Evolutionary conservation across 331 rosid genomes (phyloP).

Genomic region (Pyrus hybrid): DNA sequence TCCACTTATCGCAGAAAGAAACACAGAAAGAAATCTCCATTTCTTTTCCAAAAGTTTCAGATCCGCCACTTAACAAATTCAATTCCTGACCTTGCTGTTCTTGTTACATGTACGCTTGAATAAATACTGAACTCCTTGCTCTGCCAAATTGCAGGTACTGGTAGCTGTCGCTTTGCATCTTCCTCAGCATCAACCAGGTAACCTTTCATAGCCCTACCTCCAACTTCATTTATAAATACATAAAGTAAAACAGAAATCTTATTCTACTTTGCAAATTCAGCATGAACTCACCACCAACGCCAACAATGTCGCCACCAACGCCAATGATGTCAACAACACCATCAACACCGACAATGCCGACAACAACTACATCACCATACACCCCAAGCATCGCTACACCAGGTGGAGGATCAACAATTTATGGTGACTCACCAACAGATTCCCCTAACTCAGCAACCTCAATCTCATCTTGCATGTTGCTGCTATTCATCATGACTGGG

Average conservation of each 20-base stretch:
- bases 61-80: background rate
- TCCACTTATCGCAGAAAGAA: background rate
- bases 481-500: slow-evolving; percentile 32
- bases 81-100: background rate
- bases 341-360: too few species aligned
- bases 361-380: slow-evolving; percentile 11
- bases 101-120: background rate
- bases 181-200: slow-evolving; percentile 50
- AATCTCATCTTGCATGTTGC: slow-evolving; percentile 19
- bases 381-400: slow-evolving; percentile 38
- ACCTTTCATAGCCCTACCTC: slow-evolving; percentile 12
- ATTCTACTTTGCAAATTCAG: slow-evolving; percentile 25
- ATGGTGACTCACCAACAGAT: slow-evolving; percentile 60
- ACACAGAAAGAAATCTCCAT: background rate
- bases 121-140: slow-evolving; percentile 6
- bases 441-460: slow-evolving; percentile 57
- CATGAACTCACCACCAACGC: slow-evolving; percentile 18
- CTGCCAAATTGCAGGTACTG: slow-evolving; percentile 46
- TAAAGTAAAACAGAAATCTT: slow-evolving; percentile 6
- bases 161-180: slow-evolving; percentile 55
- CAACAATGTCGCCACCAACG: slow-evolving; percentile 11
- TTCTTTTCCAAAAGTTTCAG: slow-evolving; percentile 6
- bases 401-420: slow-evolving; percentile 46
- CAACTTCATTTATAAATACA: slow-evolving; percentile 5
- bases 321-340: slow-evolving; percentile 23